These are phyloP conservation scores for Aspergillus cristatus DNA, from an alignment of 495 filamentous ascomycete genomes.

Conservation along the genomic window DNA sequence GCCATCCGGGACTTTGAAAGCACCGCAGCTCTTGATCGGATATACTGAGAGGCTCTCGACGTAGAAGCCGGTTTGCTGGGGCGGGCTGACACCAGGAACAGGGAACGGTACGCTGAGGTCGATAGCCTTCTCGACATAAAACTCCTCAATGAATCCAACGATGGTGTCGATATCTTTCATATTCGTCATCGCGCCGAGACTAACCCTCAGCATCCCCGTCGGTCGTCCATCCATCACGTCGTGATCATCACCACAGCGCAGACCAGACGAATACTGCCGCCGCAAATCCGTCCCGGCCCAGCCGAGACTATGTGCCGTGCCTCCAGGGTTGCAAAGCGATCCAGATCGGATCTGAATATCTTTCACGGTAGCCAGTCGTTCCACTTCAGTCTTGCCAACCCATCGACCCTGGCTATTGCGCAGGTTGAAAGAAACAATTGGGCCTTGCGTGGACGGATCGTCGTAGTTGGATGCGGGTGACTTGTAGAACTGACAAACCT, in stretches of 20 bases:
- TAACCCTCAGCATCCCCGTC: conserved; percentile 76
- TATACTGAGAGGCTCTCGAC: conserved; percentile 60
- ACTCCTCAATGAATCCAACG: conserved; percentile 63
- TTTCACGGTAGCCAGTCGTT: conserved; percentile 69
- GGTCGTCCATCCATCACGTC: conserved; percentile 77
- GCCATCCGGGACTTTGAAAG: conserved; percentile 57
- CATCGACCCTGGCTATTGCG: conserved; percentile 55
- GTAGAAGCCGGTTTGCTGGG: conserved; percentile 23
- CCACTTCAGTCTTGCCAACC: conserved; percentile 74
- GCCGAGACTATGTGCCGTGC: conserved; percentile 58
- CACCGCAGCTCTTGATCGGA: conserved; percentile 84
- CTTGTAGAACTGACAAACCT: conserved; percentile 61
- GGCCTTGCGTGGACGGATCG: conserved; percentile 50
- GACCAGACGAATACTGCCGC: conserved; percentile 68
- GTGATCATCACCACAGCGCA: conserved; percentile 69
- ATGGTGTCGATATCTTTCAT: conserved; percentile 64
- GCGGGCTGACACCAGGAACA: conserved; percentile 6
- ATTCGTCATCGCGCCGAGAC: conserved; percentile 83
- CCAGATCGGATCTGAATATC: conserved; percentile 77
- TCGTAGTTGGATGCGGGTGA: conserved; percentile 29
- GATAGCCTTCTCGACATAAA: conserved; percentile 51
- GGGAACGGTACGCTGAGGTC: conserved; percentile 16
- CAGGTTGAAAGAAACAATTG: conserved; percentile 79
- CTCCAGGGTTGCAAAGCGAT: conserved; percentile 85
- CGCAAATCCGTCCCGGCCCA: conserved; percentile 72